Base-by-base conservation (phyloP, 2,329 filamentous ascomycete species). In the Trichoderma citrinoviride region DNA sequence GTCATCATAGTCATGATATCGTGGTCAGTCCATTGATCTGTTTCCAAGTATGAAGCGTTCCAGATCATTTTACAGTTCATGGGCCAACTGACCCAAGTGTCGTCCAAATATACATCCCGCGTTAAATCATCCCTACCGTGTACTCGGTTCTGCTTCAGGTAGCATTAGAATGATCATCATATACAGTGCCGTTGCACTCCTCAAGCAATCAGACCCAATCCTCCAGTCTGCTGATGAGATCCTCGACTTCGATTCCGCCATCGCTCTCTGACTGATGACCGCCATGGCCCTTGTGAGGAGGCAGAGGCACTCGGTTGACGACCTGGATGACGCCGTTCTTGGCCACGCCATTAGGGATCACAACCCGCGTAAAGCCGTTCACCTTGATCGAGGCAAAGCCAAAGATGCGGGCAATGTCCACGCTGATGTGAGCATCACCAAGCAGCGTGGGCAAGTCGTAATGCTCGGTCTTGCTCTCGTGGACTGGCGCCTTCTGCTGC, bases 241-340 rank as follows among this genome's bases (percentile, higher is more conserved):
- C 73, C 23, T 74, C 70, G 5, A 76, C 70, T 1, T 68, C 71
- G 14, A 77, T 72, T 2, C 68, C 69, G 12, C 66, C 41, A 10
- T 25, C 27, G 2, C 54, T 57, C 19, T 64, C 49, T 7, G 68
- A 60, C n/a, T 50, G 49, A 21, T 47, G 55, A 3, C 68, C 57
- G 17, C 53, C 41, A 15, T 49, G 56, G 44, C 64, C 52, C 25
- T 49, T 58, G 25, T 85, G 87, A 1, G 92, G 91, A 47, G 93
- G 93, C 68, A 97, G 86, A 65, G 96, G 78, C 0, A 97, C 86
- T 65, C 83, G 83, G 54, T 84, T 82, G 0, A 95, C 81, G 17
- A 94, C 87, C 64, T 97, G 93, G 43, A 96, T 85, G 15, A 94
- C 92, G 37, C 93, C 93, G 73, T 97, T 91, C 72, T 83, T 85